Conservation (phyloP, 169 alveolate genomes). For the Neospora caninum region DNA sequence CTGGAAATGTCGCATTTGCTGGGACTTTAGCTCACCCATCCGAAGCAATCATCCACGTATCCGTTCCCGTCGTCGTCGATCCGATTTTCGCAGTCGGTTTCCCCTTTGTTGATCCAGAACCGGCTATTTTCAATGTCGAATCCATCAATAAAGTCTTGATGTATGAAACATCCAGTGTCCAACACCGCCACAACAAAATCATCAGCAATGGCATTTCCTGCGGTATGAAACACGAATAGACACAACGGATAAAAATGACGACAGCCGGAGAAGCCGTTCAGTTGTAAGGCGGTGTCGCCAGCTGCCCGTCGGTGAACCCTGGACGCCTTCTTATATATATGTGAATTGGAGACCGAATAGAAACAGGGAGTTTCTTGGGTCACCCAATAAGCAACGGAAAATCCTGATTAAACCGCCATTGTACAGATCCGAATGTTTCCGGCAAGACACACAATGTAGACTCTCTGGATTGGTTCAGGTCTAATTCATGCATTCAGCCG, state of each 20-base stretch:
- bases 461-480: no score
- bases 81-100: conserved; percentile 66
- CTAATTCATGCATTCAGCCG: no score
- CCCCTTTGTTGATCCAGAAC: conserved; percentile 78
- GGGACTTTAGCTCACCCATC: conserved; percentile 74
- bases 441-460: no score
- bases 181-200: conserved; percentile 65
- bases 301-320: background rate
- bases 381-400: no score
- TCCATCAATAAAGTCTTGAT: conserved; percentile 74
- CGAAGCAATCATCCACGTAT: conserved; percentile 79
- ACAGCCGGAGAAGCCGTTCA: background rate
- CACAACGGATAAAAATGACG: background rate
- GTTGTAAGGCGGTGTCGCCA: background rate
- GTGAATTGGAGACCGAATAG: background rate
- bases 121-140: conserved; percentile 68
- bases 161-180: conserved; percentile 72
- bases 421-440: no score
- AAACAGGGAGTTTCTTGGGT: background rate
- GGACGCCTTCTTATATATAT: background rate
- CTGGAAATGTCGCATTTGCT: no score
- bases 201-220: conserved; percentile 28
- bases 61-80: conserved; percentile 78
- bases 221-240: background rate
- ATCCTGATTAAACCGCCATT: no score